phyloP scores from a whole-genome alignment of 2,329 filamentous ascomycete species.

The Nannizzia gypsea region DNA sequence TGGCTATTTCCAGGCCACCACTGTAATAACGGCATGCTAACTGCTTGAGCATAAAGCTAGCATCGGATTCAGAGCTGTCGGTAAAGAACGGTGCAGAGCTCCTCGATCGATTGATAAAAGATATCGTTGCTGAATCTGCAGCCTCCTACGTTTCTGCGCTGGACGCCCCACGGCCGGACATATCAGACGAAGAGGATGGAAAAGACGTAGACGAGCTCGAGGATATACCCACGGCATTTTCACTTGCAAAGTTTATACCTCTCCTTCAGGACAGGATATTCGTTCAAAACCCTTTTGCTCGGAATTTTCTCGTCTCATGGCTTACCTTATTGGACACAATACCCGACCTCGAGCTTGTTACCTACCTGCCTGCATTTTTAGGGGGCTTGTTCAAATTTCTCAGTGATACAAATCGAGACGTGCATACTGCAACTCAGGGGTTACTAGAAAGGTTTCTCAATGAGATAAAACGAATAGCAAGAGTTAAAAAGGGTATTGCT shows the following conservation, averaged over 20 bases:
- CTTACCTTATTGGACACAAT: slow-evolving; percentile 91
- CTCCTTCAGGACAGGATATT: slow-evolving; percentile 87
- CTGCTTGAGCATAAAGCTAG: slow-evolving; percentile 48
- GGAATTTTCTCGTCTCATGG: slow-evolving; percentile 93
- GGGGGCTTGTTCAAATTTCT: slow-evolving; percentile 83
- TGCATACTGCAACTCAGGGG: slow-evolving; percentile 84
- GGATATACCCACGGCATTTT: slow-evolving; percentile 77
- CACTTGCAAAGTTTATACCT: slow-evolving; percentile 79
- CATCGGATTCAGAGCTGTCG: slow-evolving; percentile 87
- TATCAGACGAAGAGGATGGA: slow-evolving; percentile 40
- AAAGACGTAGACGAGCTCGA: slow-evolving; percentile 25
- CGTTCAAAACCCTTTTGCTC: slow-evolving; percentile 86
- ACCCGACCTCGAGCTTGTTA: slow-evolving; percentile 87
- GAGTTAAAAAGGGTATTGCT: slow-evolving; percentile 80
- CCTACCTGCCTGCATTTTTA: slow-evolving; percentile 83
- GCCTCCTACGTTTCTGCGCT: slow-evolving; percentile 88
- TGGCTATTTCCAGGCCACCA: neutral
- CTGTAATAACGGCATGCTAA: slow-evolving; percentile 13
- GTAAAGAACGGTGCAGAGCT: slow-evolving; percentile 97
- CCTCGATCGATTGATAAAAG: slow-evolving; percentile 85
- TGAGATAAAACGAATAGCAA: slow-evolving; percentile 89
- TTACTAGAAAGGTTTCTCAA: slow-evolving; percentile 80
- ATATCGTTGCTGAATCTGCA: slow-evolving; percentile 90
- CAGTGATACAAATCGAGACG: slow-evolving; percentile 80
- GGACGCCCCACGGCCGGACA: slow-evolving; percentile 39